A percentile compares a stretch with the other conserved stretches of the same genome.
Evolutionary conservation across 2,329 filamentous ascomycete genomes (phyloP).

Genomic region (Chrysoporthe cubensis): DNA sequence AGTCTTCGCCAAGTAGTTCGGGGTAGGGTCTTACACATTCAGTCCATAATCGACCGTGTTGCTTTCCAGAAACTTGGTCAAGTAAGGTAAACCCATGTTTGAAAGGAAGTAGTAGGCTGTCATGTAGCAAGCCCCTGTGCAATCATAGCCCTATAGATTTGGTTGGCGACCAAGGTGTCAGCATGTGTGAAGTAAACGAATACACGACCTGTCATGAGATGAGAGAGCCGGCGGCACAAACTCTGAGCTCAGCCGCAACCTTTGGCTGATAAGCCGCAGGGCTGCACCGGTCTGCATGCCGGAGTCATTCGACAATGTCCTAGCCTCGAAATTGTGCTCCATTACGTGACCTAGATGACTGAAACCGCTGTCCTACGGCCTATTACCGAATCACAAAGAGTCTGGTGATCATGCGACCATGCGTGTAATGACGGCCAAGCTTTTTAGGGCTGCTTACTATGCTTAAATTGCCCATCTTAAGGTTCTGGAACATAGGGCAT

Average conservation of each 20-base stretch:
- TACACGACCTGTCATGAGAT: neutral
- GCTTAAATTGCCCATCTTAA: neutral
- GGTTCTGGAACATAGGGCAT: neutral
- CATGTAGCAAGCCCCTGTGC: neutral
- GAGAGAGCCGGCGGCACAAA: neutral
- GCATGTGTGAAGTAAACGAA: neutral
- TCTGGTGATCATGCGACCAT: constrained; percentile 2
- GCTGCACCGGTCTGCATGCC: neutral
- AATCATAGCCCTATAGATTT: neutral
- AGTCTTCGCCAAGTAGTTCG: neutral
- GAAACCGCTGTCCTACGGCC: neutral
- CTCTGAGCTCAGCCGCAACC: neutral
- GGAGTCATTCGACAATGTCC: neutral
- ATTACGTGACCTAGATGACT: neutral
- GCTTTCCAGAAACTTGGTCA: neutral
- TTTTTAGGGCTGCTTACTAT: constrained; percentile 1
- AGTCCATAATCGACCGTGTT: neutral
- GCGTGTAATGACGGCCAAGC: neutral
- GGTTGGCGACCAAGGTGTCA: neutral
- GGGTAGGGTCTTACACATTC: neutral
- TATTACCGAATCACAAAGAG: neutral
- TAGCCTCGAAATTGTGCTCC: neutral
- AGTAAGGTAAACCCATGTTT: neutral
- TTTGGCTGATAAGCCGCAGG: neutral
- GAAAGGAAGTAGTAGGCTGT: neutral